Base-by-base conservation (phyloP, 1,139 yeast species). In the Hansenula anomala region DNA sequence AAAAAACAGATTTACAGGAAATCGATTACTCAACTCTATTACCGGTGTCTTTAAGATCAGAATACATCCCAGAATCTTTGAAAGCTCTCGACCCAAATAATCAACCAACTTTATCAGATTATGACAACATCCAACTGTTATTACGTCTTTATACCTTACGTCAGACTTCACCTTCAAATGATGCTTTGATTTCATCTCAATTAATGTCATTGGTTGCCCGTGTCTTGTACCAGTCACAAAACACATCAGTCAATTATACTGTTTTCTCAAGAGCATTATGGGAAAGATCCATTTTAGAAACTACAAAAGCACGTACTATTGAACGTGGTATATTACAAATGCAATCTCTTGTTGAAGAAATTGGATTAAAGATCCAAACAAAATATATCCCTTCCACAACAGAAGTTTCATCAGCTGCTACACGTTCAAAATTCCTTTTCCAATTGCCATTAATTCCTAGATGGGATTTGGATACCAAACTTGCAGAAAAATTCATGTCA, bases 251-350 rank as follows among this genome's bases (percentile, higher is more conserved):
- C 23, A 84, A 86, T 59, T 89, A 97, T 95, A 65, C 86, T 1
- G 60, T 92, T 4, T 88, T 81, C 54, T 78, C 94, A 4, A 71
- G 94, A 48, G 88, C 96, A 0, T 67, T 94, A 39, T 90, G 97
- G 96, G 87, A 84, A 53, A 74, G 98, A 57, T 87, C 96, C 12
- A 52, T 86, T 15, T 67, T 90, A 32, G 98, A 94, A 59, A 77
- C 96, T 0, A 71, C 71, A 33, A 82, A 80, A 47, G 80, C 95
- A 4, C 80, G 86, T 56, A 90, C 97, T 1, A 81, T 90, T 18
- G 98, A 94, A 62, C 75, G 98, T 60, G 97, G 97, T 38, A 80
- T 90, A 13, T 68, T 92, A 39, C 98, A 94, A 62, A 81, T 94
- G 82, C 94, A 92, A 37, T 81, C 95, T 5, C 68, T 94, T 36